These are phyloP conservation scores for Hyphodiscus sp. DNA, from an alignment of 2,329 filamentous ascomycete genomes.

Conservation along the genomic window DNA sequence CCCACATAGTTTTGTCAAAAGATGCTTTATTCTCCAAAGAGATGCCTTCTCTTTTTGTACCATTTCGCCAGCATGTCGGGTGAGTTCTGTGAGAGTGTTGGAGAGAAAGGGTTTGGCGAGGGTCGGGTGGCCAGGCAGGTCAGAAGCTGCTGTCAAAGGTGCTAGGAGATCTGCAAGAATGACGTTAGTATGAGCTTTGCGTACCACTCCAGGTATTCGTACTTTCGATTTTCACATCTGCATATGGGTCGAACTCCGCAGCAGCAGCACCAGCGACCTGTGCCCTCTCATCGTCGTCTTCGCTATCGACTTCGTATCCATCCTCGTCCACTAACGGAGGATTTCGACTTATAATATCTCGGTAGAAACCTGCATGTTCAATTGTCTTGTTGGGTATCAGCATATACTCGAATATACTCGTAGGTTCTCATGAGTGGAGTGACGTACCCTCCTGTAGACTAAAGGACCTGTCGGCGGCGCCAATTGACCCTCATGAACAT, in stretches of 20 bases:
- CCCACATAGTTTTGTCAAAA: slow-evolving; percentile 67
- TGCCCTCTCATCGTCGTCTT: slow-evolving; percentile 59
- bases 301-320: slow-evolving; percentile 68
- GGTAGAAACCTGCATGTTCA: slow-evolving; percentile 65
- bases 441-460: slow-evolving; percentile 62
- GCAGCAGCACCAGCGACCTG: slow-evolving; percentile 55
- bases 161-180: slow-evolving; percentile 57
- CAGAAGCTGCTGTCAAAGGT: slow-evolving; percentile 67
- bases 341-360: slow-evolving; percentile 69
- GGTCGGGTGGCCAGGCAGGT: slow-evolving; percentile 67
- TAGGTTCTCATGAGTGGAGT: slow-evolving; percentile 3
- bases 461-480: slow-evolving; percentile 59
- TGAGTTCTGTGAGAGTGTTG: slow-evolving; percentile 64
- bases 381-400: slow-evolving; percentile 46
- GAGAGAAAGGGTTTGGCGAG: slow-evolving; percentile 70
- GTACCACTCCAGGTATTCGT: slow-evolving; percentile 28
- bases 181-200: slow-evolving; percentile 23
- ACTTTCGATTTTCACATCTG: slow-evolving; percentile 66
- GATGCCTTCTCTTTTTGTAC: slow-evolving; percentile 69
- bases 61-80: slow-evolving; percentile 60
- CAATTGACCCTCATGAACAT: slow-evolving; percentile 63
- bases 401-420: slow-evolving; percentile 1
- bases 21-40: slow-evolving; percentile 66
- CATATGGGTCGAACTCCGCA: slow-evolving; percentile 69
- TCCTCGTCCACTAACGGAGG: slow-evolving; percentile 69